A percentile compares a stretch with the other conserved stretches of the same genome.
Evolutionary conservation across 257 asterid genomes (phyloP).

Genomic region (Coffea eugenioides): DNA sequence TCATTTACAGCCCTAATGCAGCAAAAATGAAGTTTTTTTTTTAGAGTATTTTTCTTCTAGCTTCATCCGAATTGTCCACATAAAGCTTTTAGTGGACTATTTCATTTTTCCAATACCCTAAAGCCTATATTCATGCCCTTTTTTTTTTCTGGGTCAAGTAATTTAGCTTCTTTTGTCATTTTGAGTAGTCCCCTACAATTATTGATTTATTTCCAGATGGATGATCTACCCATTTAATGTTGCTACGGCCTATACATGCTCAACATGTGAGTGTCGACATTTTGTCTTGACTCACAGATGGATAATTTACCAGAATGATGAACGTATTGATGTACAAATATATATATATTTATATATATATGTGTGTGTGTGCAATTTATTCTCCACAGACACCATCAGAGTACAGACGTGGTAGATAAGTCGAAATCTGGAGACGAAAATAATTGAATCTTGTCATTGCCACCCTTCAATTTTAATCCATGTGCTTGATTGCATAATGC

Average conservation of each 20-base stretch:
- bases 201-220: not conserved
- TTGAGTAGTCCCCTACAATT: constrained; percentile 5
- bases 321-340: not conserved
- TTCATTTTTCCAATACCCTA: not conserved
- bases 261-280: not conserved
- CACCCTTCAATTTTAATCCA: not conserved
- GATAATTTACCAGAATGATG: not conserved
- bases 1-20: too few species aligned
- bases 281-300: not conserved
- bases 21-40: too few species aligned
- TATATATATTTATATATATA: not conserved
- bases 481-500: not conserved
- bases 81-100: not conserved
- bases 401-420: not conserved
- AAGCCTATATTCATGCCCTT: not conserved
- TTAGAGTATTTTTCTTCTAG: too few species aligned
- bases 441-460: not conserved
- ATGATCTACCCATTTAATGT: not conserved
- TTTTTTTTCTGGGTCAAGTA: not conserved
- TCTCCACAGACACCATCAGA: not conserved
- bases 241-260: not conserved
- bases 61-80: too few species aligned
- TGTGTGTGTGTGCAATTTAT: not conserved
- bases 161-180: not conserved
- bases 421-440: not conserved